Evolutionary conservation across 75 land plant species (phyloP).

Genomic region (Cryptomeria japonica): DNA sequence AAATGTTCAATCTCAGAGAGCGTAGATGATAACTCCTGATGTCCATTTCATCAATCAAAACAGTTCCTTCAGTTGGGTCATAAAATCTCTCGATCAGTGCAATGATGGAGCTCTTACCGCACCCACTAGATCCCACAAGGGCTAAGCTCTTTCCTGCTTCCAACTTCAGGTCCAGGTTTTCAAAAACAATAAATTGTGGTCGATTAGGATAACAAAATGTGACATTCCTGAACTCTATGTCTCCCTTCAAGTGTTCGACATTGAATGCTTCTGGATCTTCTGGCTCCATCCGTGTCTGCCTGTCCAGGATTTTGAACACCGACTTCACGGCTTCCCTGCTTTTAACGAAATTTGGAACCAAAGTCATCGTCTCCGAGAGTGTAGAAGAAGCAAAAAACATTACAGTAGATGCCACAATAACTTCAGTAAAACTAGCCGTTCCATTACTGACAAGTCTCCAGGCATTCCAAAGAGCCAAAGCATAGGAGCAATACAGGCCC

Average conservation of each 20-base stretch:
- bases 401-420: background rate
- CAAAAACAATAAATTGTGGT: slow-evolving; percentile 36
- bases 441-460: background rate
- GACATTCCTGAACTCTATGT: slow-evolving; percentile 17
- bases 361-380: background rate
- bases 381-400: background rate
- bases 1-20: slow-evolving; percentile 49
- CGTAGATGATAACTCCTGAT: slow-evolving; percentile 37
- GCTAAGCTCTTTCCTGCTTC: slow-evolving; percentile 32
- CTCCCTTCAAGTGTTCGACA: too few species aligned
- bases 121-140: slow-evolving; percentile 16
- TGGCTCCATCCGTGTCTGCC: slow-evolving; percentile 20
- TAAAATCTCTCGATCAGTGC: slow-evolving; percentile 59
- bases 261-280: too few species aligned
- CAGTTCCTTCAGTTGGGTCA: slow-evolving; percentile 41
- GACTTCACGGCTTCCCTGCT: slow-evolving; percentile 24
- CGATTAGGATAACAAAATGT: slow-evolving; percentile 61
- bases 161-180: slow-evolving; percentile 34
- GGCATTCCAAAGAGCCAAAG: background rate
- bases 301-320: slow-evolving; percentile 49
- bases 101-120: slow-evolving; percentile 16
- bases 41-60: slow-evolving; percentile 41
- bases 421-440: background rate
- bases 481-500: background rate
- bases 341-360: background rate